Evolutionary conservation across 75 land plant genomes (phyloP), one percentile per base, ranked within the genome.

Genomic region (Larix kaempferi): DNA sequence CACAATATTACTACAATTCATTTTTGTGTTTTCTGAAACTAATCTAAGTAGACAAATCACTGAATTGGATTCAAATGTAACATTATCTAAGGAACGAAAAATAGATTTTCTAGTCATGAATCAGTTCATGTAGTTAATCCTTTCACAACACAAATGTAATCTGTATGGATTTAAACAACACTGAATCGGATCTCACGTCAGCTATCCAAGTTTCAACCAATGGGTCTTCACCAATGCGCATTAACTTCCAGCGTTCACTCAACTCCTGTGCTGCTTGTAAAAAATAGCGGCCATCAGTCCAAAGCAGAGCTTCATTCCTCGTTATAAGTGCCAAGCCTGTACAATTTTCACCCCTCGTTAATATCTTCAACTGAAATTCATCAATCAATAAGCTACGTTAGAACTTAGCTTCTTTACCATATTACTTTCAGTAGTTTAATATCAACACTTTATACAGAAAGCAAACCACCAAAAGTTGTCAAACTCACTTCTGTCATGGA

Each of bases 211-310:
- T 82, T 62, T 98, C 98, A 6, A 95, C 89, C 23, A 80, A 59
- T 67, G 96, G 96, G 60, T 98, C 98, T 83, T 93, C 96, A 77
- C 94, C 96, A 63, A 93, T 86, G 7, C 96, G 89, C 99, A 98
- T 98, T 60, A 98, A 92, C 76, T 93, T 88, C 99, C 99, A 98
- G 6, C 84, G 83, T 39, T 86, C 85, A 80, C 89, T 90, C 64
- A 98, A 90, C 79, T 98, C 87, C 60, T 95, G 90, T 39, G 77
- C 58, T 74, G 99, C 99, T 82, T 98, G 99, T 88, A 98, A 79
- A 75, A 98, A 98, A 78, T 98, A 98, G 16, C 99, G 90, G 17
- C 99, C 99, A 90, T 98, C 99, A 11, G 99, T 98, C 99, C 98
- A 98, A 17, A 97, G 83, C 56, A 82, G 82, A 57, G 98, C 98